Evolutionary conservation across 129 eudicot species (phyloP), one percentile per base, ranked within the genome.

Genomic region (Escallonia herrerae): DNA sequence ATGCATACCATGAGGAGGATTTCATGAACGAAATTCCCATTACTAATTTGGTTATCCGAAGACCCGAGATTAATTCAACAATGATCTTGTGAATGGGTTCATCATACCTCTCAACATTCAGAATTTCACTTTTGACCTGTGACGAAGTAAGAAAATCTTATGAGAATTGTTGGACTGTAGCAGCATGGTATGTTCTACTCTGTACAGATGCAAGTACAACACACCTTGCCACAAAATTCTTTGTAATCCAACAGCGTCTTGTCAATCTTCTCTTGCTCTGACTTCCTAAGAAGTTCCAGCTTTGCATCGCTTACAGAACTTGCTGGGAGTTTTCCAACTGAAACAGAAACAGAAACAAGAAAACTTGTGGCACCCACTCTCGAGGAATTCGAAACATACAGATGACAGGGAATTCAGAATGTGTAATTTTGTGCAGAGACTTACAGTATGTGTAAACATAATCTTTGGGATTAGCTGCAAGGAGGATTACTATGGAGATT

Each of bases 141-240:
- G 50, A 58, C 52, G 9, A 75, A 60, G 11, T 43, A 15, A 2
- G 42, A 15, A 50, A 14, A 15, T 15, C 43, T 68, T 51, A 2
- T 3, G 39, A 43, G 13, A 33, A 2, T 43, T 22, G 33, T 47
- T 40, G 54, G 9, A 46, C 7, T 38, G 38, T 22, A 22, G 33
- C 33, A 22, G 1, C 33, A 22, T 22, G 33, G 33, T 22, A 22
- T 22, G 33, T 22, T 22, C 33, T 22, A 22, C 1, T 22, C 0
- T 22, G 33, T 22, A 22, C 33, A 22, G 33, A 22, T 22, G 33
- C 33, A 22, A 22, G 33, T 22, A 22, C 33, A 22, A 22, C 43
- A 40, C 4, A 90, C 97, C 91, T 81, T 76, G 76, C 96, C 94
- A 83, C 96, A 87, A 43, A 74, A 82, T 68, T 81, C 83, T 72